phyloP scores from a whole-genome alignment of 1,284 basidiomycete species.

The Irpex lacteus region DNA sequence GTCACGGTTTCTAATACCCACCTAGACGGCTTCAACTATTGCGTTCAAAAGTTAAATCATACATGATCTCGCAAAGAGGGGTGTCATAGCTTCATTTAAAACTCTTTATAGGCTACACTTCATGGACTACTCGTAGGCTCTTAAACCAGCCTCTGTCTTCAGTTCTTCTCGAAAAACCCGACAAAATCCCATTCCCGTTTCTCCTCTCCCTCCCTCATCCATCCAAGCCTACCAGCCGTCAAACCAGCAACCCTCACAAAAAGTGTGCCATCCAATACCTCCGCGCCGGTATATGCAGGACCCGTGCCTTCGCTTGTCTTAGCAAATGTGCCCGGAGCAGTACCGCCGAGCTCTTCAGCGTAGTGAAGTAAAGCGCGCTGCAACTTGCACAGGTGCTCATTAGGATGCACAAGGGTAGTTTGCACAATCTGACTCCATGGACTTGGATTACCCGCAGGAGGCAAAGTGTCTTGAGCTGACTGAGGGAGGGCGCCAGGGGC shows the following conservation, averaged over 20 bases:
- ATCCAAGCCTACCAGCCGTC: slow-evolving; percentile 46
- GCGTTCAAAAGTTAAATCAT: no score
- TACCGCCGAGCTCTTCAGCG: slow-evolving; percentile 44
- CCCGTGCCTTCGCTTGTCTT: slow-evolving; percentile 11
- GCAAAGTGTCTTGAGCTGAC: slow-evolving; percentile 9
- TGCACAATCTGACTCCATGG: slow-evolving; percentile 57
- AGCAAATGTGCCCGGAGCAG: slow-evolving; percentile 32
- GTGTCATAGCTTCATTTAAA: background rate
- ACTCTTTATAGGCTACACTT: background rate
- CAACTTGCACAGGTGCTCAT: slow-evolving; percentile 62
- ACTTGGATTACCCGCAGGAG: slow-evolving; percentile 35
- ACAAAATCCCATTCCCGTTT: slow-evolving; percentile 25
- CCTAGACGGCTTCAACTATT: no score
- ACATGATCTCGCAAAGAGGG: no score
- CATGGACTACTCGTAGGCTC: background rate
- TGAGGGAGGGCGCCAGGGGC: slow-evolving; percentile 21
- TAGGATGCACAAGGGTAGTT: slow-evolving; percentile 46
- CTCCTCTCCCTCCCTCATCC: slow-evolving; percentile 48
- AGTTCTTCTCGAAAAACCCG: slow-evolving; percentile 20
- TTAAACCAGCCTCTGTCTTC: background rate
- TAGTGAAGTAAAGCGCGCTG: slow-evolving; percentile 58
- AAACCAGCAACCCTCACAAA: slow-evolving; percentile 54
- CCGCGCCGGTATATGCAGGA: slow-evolving; percentile 23
- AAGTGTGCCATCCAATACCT: slow-evolving; percentile 55
- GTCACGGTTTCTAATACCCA: no score